Evolutionary conservation across 495 filamentous ascomycete species (phyloP), one percentile per base, ranked within the genome.

Genomic region (Trichoderma orchidacearum): DNA sequence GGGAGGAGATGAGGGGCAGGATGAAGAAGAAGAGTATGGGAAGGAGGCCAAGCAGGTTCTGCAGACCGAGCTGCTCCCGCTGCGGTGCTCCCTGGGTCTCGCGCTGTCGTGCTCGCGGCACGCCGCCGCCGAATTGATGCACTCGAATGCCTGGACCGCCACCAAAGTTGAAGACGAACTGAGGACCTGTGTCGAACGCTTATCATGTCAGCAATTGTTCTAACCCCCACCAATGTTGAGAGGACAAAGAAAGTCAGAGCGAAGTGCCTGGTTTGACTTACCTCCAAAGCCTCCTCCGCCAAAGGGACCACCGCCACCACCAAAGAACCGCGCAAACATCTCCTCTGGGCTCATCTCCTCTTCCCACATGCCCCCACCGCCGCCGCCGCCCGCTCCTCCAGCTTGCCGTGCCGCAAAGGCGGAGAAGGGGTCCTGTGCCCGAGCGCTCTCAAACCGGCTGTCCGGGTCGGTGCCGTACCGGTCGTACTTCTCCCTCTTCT

Each of bases 331-430:
- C 66, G 90, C 83, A 72, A 98, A 97, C 71, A 97, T 76, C 64
- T 98, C 93, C 72, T 98, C 93, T 0, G 93, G 92, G 34, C 87
- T 94, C 56, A 98, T 93, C 65, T 97, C 93, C 34, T 90, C 88
- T 23, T 90, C 89, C 68, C 85, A 93, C 76, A 82, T 82, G 61
- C 80, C 81, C 21, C 75, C 76, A 31, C 79, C 76, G 12, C 78
- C 75, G 30, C 70, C 73, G 5, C 65, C 72, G 13, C 73, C 75
- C 54, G 65, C 67, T 71, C 54, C 73, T 69, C 21, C 75, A 77
- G 58, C 67, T 70, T 5, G 56, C 67, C 56, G 72, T n/a, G 53
- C 35, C 2, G 78, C 74, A 61, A 91, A 92, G 23, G 88, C 86
- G 59, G 79, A 74, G 68, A 96, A 97, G 15, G 86, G 86, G 53